Evolutionary conservation across 2,329 filamentous ascomycete species (phyloP).

Genomic region (Exserohilum rostratum): DNA sequence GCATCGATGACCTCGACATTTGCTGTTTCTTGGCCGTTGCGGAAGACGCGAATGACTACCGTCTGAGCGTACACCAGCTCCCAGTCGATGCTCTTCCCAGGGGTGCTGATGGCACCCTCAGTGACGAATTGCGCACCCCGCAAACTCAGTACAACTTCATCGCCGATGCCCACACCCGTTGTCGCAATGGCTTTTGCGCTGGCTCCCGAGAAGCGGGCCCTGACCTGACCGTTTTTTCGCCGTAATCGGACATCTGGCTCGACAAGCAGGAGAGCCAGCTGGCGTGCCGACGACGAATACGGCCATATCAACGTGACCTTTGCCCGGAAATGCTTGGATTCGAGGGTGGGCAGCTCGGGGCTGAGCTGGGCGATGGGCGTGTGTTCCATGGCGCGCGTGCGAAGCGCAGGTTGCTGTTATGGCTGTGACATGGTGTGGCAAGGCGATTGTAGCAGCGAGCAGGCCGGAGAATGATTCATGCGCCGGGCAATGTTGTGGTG

Average conservation of each 20-base stretch:
- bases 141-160: conserved; percentile 73
- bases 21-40: conserved; percentile 56
- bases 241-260: conserved; percentile 85
- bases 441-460: not conserved
- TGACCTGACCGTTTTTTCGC: conserved; percentile 77
- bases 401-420: conserved; percentile 15
- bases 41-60: conserved; percentile 48
- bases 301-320: conserved; percentile 89
- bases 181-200: conserved; percentile 73
- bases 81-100: conserved; percentile 63
- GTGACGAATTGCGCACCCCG: conserved; percentile 70
- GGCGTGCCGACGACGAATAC: conserved; percentile 77
- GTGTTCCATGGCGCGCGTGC: conserved; percentile 33
- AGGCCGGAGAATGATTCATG: not conserved
- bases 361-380: conserved; percentile 41
- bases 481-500: not conserved
- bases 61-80: conserved; percentile 58
- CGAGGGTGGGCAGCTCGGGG: conserved; percentile 36
- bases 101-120: conserved; percentile 61
- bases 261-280: conserved; percentile 78
- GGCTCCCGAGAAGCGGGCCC: conserved; percentile 73
- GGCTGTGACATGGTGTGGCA: conserved; percentile 6
- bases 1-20: conserved; percentile 60
- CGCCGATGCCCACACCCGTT: conserved; percentile 75
- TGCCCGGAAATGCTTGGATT: conserved; percentile 62